phyloP scores from a whole-genome alignment of 106 monocot genomes.

The Acanthochlamys bracteata region DNA sequence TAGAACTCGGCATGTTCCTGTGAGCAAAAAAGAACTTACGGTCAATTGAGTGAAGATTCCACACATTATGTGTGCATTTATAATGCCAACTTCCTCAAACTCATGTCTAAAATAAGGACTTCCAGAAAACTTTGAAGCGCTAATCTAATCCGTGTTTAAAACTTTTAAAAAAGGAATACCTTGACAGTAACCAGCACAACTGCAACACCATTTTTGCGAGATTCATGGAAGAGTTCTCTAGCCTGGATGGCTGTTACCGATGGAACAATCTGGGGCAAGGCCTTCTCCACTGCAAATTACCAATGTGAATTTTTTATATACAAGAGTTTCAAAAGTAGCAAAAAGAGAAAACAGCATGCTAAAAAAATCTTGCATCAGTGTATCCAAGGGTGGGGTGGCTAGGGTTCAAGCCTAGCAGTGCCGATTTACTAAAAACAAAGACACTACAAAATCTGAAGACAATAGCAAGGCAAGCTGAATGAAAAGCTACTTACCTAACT shows the following conservation, averaged over 20 bases:
- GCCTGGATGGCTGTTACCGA: constrained; percentile 31
- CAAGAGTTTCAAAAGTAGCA: not conserved
- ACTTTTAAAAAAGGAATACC: constrained; percentile 17
- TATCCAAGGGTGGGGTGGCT: too few relatives aligned
- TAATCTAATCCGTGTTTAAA: not conserved
- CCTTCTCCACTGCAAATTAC: constrained; percentile 41
- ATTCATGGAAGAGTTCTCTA: constrained; percentile 49
- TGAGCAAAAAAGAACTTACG: not conserved
- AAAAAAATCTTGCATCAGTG: not conserved
- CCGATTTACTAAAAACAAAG: too few relatives aligned
- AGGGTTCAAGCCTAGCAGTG: too few relatives aligned
- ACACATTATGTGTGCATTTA: too few relatives aligned
- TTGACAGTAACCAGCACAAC: constrained; percentile 58
- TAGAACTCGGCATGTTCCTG: constrained; percentile 85
- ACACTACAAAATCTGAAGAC: too few relatives aligned
- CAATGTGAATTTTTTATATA: not conserved
- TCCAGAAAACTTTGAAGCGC: not conserved
- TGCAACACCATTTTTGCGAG: constrained; percentile 42
- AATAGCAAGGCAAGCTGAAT: not conserved
- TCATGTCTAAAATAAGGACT: too few relatives aligned
- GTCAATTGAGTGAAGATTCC: not conserved
- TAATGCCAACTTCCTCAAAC: too few relatives aligned
- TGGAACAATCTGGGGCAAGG: constrained; percentile 45
- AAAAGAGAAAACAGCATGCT: not conserved
- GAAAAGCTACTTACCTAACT: constrained; percentile 31